phyloP scores from a whole-genome alignment of 352 stramenopile species.

The Peronospora farinosa region DNA sequence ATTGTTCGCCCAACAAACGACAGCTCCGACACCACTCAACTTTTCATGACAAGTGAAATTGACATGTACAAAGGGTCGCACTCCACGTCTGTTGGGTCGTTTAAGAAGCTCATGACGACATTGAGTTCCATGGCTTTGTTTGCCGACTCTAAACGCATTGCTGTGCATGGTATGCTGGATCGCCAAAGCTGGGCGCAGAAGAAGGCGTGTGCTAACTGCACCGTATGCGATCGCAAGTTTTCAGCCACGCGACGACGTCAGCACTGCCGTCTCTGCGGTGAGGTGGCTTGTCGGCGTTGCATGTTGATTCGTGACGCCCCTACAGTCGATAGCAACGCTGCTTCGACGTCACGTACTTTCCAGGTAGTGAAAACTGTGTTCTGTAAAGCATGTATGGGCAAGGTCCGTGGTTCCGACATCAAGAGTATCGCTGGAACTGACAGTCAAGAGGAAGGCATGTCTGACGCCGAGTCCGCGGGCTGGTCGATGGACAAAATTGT shows the following conservation, averaged over 20 bases:
- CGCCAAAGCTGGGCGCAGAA: conserved; percentile 55
- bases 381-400: conserved; percentile 48
- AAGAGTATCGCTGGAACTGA: conserved; percentile 10
- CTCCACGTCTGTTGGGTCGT: conserved; percentile 20
- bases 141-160: conserved; percentile 59
- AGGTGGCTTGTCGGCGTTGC: conserved; percentile 68
- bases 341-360: conserved; percentile 32
- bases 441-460: conserved; percentile 31
- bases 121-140: conserved; percentile 52
- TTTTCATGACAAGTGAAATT: conserved; percentile 57
- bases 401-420: conserved; percentile 33
- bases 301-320: conserved; percentile 46
- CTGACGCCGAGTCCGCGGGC: conserved; percentile 27
- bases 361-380: conserved; percentile 55
- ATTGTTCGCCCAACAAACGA: conserved; percentile 41
- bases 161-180: conserved; percentile 42
- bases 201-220: conserved; percentile 35
- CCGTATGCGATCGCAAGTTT: conserved; percentile 58
- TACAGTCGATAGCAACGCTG: conserved; percentile 19
- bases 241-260: conserved; percentile 53
- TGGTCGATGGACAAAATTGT: conserved; percentile 29
- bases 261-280: conserved; percentile 73
- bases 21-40: conserved; percentile 34
- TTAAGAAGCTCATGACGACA: conserved; percentile 47
- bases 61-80: conserved; percentile 34